Conservation (phyloP, 1,284 basidiomycete species). For the Laetiporus sulphureus region DNA sequence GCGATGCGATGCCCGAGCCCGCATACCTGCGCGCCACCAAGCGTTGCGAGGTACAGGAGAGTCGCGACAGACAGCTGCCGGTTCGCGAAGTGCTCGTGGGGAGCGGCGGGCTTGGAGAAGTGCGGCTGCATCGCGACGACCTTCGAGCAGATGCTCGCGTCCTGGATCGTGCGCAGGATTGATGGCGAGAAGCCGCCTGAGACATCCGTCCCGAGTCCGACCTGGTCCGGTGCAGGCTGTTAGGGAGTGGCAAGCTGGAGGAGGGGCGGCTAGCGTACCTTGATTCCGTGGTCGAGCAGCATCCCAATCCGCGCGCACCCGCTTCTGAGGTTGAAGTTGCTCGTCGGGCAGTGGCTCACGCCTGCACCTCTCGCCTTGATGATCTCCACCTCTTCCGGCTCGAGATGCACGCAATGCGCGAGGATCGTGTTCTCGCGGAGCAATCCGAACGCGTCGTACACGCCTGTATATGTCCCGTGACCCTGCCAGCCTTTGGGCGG, state of each 20-base stretch:
- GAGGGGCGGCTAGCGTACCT: constrained; percentile 40
- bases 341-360: constrained; percentile 89
- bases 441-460: constrained; percentile 81
- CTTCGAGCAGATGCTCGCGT: constrained; percentile 82
- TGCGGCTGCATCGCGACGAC: constrained; percentile 43
- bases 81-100: constrained; percentile 40
- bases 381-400: constrained; percentile 65
- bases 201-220: constrained; percentile 88
- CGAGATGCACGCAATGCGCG: constrained; percentile 86
- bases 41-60: constrained; percentile 85
- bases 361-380: constrained; percentile 68
- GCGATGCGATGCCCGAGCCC: constrained; percentile 69
- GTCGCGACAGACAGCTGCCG: constrained; percentile 70
- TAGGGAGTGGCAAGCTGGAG: background rate
- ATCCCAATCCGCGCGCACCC: constrained; percentile 77
- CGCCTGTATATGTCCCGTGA: constrained; percentile 57
- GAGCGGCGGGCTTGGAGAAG: constrained; percentile 2
- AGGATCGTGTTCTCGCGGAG: constrained; percentile 79
- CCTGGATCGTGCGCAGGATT: constrained; percentile 77
- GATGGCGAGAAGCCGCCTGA: constrained; percentile 86
- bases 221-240: constrained; percentile 45
- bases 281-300: constrained; percentile 80
- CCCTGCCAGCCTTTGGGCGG: constrained; percentile 13
- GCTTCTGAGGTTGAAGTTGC: constrained; percentile 86
- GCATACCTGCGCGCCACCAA: constrained; percentile 88